Conservation (phyloP, 768 basidiomycete genomes). For the Pluteus cervinus region DNA sequence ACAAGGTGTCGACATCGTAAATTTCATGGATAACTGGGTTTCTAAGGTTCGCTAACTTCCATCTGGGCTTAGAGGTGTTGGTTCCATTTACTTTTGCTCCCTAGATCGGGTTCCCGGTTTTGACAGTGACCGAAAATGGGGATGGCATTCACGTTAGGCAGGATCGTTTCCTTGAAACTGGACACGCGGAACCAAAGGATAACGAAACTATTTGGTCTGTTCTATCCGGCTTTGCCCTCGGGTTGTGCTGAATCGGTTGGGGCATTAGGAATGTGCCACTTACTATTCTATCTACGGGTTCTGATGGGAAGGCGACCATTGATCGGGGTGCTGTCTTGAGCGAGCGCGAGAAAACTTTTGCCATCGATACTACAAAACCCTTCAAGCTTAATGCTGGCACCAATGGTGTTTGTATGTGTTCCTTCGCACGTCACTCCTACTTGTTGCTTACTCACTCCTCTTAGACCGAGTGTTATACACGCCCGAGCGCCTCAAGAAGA, state of each 20-base stretch:
- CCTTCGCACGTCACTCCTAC: conserved; percentile 1
- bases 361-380: conserved; percentile 65
- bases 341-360: conserved; percentile 60
- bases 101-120: conserved; percentile 77
- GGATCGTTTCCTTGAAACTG: conserved; percentile 88
- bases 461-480: conserved; percentile 84
- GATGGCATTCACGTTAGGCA: conserved; percentile 77
- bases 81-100: conserved; percentile 26
- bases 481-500: conserved; percentile 67
- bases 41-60: conserved; percentile 49
- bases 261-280: conserved; percentile 72
- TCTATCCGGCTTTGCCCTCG: neutral
- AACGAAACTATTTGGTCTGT: conserved; percentile 89
- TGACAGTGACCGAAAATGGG: conserved; percentile 75
- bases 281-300: conserved; percentile 57
- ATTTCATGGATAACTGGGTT: conserved; percentile 91
- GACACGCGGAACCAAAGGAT: conserved; percentile 70
- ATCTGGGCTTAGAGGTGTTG: neutral
- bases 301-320: conserved; percentile 48
- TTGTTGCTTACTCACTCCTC: conserved; percentile 5
- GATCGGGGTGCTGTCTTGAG: conserved; percentile 62
- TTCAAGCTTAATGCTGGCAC: conserved; percentile 93
- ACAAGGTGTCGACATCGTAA: conserved; percentile 66
- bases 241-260: conserved; percentile 2
- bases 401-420: conserved; percentile 74